A percentile compares a stretch with the other conserved stretches of the same genome.
Evolutionary conservation across 2,329 filamentous ascomycete genomes (phyloP).

Genomic region (Ceratocystis destructans): DNA sequence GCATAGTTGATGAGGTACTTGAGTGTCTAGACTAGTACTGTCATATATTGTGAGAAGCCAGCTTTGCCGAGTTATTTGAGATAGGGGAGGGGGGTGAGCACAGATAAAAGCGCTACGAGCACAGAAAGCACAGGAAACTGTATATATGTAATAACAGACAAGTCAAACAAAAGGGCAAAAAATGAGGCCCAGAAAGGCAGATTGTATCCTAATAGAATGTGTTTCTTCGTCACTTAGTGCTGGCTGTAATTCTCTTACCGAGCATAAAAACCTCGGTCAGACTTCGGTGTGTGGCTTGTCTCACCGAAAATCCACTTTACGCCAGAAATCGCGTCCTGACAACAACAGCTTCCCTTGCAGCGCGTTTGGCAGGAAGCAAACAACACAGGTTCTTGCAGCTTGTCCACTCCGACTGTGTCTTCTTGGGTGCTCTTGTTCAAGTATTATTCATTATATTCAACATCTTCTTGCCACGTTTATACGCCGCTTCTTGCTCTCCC

Average conservation of each 20-base stretch:
- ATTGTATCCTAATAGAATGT: no score
- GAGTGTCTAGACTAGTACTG: not conserved
- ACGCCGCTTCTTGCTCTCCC: not conserved
- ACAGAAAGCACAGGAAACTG: no score
- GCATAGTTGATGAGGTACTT: conserved; percentile 21
- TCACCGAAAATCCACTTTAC: conserved; percentile 5
- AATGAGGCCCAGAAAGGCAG: no score
- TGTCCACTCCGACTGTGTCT: not conserved
- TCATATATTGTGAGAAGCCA: no score
- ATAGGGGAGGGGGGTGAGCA: no score
- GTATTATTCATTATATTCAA: not conserved
- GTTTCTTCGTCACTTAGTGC: not conserved
- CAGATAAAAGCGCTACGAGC: no score
- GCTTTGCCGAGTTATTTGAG: no score
- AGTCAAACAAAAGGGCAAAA: no score
- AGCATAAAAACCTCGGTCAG: not conserved
- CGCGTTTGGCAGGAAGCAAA: not conserved
- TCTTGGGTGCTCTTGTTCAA: not conserved
- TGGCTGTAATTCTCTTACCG: not conserved
- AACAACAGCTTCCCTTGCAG: not conserved
- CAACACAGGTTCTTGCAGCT: not conserved
- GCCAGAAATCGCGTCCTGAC: not conserved
- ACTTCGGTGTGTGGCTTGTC: not conserved
- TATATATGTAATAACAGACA: no score
- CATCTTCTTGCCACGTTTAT: not conserved